Conservation (phyloP, 129 eudicot genomes). For the Scalesia atractyloides region DNA sequence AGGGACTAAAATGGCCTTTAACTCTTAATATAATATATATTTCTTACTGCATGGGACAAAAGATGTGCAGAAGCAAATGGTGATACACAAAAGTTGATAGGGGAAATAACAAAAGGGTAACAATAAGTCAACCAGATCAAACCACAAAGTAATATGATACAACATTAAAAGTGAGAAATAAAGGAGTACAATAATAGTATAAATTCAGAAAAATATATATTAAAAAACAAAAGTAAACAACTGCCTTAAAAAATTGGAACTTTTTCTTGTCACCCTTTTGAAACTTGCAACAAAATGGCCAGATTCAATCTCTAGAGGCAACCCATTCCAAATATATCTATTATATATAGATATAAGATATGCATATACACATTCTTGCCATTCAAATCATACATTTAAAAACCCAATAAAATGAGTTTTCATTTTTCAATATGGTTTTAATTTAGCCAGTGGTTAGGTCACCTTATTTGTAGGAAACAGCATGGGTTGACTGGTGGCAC, state of each 20-base stretch:
- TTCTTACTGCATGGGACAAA: too few species aligned
- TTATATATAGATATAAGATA: constrained; percentile 23
- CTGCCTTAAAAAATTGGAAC: constrained; percentile 17
- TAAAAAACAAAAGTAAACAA: constrained; percentile 26
- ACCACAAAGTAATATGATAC: constrained; percentile 34
- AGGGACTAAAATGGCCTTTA: too few species aligned
- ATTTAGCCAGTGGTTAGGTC: constrained; percentile 37
- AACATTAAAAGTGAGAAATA: constrained; percentile 21
- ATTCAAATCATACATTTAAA: constrained; percentile 21
- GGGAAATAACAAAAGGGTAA: neutral
- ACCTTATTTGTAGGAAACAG: constrained; percentile 35
- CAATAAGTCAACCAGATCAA: neutral
- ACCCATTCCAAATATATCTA: constrained; percentile 38
- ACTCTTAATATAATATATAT: too few species aligned
- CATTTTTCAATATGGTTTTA: neutral
- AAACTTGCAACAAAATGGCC: constrained; percentile 38
- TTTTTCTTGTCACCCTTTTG: constrained; percentile 29
- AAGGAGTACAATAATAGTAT: constrained; percentile 24
- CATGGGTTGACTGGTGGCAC: constrained; percentile 42
- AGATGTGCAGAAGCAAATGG: neutral
- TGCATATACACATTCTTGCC: constrained; percentile 50
- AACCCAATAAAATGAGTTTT: constrained; percentile 7
- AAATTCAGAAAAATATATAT: constrained; percentile 19
- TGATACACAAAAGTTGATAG: constrained; percentile 4
- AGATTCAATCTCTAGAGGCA: constrained; percentile 28